phyloP scores from a whole-genome alignment of 371 early-diverging fungal species.

The Sporodiniella umbellata region DNA sequence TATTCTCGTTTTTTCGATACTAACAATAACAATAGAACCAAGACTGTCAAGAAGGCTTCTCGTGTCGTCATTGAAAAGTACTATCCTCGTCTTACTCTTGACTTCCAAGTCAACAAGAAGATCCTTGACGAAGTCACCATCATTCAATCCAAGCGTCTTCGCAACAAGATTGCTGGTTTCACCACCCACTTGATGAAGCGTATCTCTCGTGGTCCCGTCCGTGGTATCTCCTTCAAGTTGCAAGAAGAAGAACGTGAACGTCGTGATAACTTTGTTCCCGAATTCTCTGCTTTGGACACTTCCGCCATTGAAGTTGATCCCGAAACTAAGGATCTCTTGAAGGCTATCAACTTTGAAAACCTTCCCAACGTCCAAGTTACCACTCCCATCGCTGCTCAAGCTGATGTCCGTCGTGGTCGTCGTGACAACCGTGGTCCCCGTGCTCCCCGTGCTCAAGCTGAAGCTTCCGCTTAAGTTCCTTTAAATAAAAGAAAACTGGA shows the following conservation, averaged over 20 bases:
- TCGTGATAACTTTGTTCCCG: slow-evolving; percentile 99
- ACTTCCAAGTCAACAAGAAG: slow-evolving; percentile 99
- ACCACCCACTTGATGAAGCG: slow-evolving; percentile 99
- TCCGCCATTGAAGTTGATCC: slow-evolving; percentile 94
- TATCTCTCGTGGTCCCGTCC: slow-evolving; percentile 98
- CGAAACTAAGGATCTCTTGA: slow-evolving; percentile 84
- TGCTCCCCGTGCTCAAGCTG: slow-evolving; percentile 8
- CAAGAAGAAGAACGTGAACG: slow-evolving; percentile 99
- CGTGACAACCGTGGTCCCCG: slow-evolving; percentile 23
- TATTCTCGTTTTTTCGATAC: not conserved
- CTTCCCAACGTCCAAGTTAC: slow-evolving; percentile 69
- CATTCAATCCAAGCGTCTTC: slow-evolving; percentile 98
- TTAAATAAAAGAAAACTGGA: not conserved
- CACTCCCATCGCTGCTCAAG: slow-evolving; percentile 25
- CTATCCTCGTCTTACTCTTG: slow-evolving; percentile 98
- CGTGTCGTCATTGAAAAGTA: slow-evolving; percentile 99
- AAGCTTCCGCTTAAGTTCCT: slow-evolving; percentile 7
- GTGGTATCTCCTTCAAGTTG: slow-evolving; percentile 99
- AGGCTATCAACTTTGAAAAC: slow-evolving; percentile 93
- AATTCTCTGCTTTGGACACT: slow-evolving; percentile 96
- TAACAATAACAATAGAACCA: slow-evolving; percentile 68
- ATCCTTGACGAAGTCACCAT: slow-evolving; percentile 98
- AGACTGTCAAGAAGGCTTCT: slow-evolving; percentile 99
- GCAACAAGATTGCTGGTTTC: slow-evolving; percentile 99
- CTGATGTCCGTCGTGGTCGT: slow-evolving; percentile 25